These are phyloP conservation scores for Penicillium oxalicum DNA, from an alignment of 2,329 filamentous ascomycete genomes.

Conservation along the genomic window DNA sequence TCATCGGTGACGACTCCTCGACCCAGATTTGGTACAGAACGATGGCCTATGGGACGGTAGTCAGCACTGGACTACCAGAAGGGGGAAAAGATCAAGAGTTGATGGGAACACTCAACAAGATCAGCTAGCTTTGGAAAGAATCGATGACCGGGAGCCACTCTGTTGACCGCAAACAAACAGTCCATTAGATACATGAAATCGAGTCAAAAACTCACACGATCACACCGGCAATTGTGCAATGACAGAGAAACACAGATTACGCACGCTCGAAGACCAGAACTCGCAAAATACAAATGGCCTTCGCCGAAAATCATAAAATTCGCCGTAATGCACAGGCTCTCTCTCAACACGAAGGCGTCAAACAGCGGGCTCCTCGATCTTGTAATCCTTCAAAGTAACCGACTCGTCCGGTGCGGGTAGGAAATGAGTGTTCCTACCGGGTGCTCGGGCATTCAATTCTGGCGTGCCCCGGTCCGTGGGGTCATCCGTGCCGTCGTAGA, in stretches of 20 bases:
- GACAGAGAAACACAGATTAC: too few relatives aligned
- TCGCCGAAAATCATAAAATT: not conserved
- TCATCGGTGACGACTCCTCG: constrained; percentile 20
- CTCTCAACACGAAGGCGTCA: constrained; percentile 3
- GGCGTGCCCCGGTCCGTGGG: constrained; percentile 20
- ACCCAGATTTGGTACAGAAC: constrained; percentile 20
- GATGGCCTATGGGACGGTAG: constrained; percentile 28
- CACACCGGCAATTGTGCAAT: not conserved
- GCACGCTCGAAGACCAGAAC: not conserved
- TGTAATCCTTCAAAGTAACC: constrained; percentile 31
- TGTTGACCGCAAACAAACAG: constrained; percentile 3
- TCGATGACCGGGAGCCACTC: constrained; percentile 16
- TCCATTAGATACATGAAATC: constrained; percentile 12
- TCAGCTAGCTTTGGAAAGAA: constrained; percentile 13
- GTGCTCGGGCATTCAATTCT: constrained; percentile 20
- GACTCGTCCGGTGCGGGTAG: constrained; percentile 26
- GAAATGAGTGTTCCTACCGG: constrained; percentile 29
- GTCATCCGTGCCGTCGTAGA: constrained; percentile 23
- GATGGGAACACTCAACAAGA: constrained; percentile 11
- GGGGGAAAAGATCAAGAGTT: constrained; percentile 13
- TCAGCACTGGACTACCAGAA: constrained; percentile 28
- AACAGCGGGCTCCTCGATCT: constrained; percentile 34
- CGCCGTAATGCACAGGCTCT: not conserved
- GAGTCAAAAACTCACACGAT: not conserved
- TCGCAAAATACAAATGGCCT: not conserved